Evolutionary conservation across 345 rosid species (phyloP).

Genomic region (Brassica incana): DNA sequence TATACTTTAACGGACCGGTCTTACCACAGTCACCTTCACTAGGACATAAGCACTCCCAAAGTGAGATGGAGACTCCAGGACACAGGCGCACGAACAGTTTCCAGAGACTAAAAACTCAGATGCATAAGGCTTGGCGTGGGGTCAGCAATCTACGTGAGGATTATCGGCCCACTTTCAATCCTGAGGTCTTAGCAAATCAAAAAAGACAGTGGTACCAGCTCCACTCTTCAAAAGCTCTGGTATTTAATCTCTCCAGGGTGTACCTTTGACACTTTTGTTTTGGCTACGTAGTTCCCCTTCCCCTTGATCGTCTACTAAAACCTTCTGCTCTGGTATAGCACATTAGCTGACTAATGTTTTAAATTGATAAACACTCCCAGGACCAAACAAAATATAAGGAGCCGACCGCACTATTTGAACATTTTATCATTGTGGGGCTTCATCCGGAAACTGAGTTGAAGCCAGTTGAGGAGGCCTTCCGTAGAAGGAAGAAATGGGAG

Average conservation of each 20-base stretch:
- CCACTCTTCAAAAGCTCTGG: constrained; percentile 80
- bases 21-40: constrained; percentile 42
- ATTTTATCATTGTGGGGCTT: constrained; percentile 84
- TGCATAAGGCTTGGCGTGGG: constrained; percentile 94
- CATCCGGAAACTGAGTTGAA: constrained; percentile 78
- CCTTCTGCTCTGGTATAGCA: not conserved
- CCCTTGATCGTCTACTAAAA: not conserved
- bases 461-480: constrained; percentile 79
- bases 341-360: constrained; percentile 12
- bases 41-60: constrained; percentile 65
- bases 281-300: constrained; percentile 2
- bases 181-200: constrained; percentile 92
- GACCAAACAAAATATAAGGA: constrained; percentile 64
- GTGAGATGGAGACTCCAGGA: constrained; percentile 48
- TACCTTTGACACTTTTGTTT: not conserved
- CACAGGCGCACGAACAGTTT: constrained; percentile 64
- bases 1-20: constrained; percentile 34
- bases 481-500: constrained; percentile 86
- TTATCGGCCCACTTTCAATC: constrained; percentile 63
- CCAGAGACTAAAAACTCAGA: constrained; percentile 63
- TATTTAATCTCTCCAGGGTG: constrained; percentile 39
- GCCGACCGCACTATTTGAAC: constrained; percentile 84
- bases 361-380: constrained; percentile 48
- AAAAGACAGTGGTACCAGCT: constrained; percentile 98
- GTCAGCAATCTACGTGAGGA: constrained; percentile 57